phyloP scores from a whole-genome alignment of 805 yeast species.

The Candida fluviatilis region DNA sequence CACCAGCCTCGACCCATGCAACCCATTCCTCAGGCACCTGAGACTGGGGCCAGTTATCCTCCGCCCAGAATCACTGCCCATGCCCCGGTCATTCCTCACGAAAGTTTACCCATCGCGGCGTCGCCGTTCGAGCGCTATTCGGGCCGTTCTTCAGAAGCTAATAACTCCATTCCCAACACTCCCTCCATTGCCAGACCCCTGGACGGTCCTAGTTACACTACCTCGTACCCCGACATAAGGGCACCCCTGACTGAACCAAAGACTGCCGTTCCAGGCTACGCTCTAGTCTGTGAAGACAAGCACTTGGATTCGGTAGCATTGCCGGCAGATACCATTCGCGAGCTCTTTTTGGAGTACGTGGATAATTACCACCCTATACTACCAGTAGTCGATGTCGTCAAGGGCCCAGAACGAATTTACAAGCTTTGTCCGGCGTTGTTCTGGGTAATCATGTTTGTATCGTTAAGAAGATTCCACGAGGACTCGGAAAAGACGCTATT shows the following conservation, averaged over 20 bases:
- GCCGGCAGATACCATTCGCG: constrained; percentile 54
- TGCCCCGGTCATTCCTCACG: not conserved
- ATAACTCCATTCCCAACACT: constrained; percentile 25
- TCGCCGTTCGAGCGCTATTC: constrained; percentile 4
- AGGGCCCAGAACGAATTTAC: constrained; percentile 80
- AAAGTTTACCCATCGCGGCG: not conserved
- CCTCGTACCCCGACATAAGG: not conserved
- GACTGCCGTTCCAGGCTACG: constrained; percentile 13
- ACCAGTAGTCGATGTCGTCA: constrained; percentile 79
- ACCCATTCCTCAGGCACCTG: no score
- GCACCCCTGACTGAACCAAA: constrained; percentile 5
- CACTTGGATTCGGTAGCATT: constrained; percentile 65
- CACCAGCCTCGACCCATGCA: no score
- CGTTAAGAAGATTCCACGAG: constrained; percentile 59
- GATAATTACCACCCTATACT: constrained; percentile 77
- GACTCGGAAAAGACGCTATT: constrained; percentile 40
- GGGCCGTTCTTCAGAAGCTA: constrained; percentile 17
- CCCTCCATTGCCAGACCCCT: constrained; percentile 19
- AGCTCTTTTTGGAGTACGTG: constrained; percentile 66
- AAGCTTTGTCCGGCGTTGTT: constrained; percentile 81
- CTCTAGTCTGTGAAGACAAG: constrained; percentile 59
- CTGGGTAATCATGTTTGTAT: constrained; percentile 89
- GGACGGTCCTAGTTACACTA: constrained; percentile 2
- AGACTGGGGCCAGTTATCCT: not conserved
- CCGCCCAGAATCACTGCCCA: not conserved